Evolutionary conservation across 306 rosid species (phyloP), one percentile per base, ranked within the genome.

Genomic region (Acacia confusa): DNA sequence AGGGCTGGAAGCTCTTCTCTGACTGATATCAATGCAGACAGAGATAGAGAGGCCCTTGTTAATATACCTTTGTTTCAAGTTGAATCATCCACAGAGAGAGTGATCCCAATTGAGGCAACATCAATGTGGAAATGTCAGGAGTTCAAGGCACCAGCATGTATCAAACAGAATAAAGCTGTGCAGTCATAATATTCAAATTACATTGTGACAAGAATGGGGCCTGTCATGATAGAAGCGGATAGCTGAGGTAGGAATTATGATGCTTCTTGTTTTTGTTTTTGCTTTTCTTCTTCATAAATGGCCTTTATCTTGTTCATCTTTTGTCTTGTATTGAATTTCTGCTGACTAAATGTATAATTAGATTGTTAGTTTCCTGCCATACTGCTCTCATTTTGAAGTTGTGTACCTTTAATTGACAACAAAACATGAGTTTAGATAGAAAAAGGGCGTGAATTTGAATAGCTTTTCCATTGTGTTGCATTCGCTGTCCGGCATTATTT

Each of bases 91-190:
- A 64, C 92, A 4, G 91, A 92, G 40, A 36, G 94, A 72, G 86
- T 81, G 81, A 78, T 80, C 82, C 91, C 92, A 48, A 76, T 87
- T 44, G 94, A 91, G 85, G 87, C 96, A 45, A 69, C 92, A 52
- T 83, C 96, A 43, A 83, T 83, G 79, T 86, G 98, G 96, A 92
- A 94, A 86, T 94, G 94, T 91, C 94, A 92, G 87, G 94, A 88
- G 82, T 87, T 89, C 82, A 87, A 92, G 60, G 88, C 88, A 72
- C 90, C 92, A 8, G 88, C 86, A n/a, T 91, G 96, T 88, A 88
- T 88, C 86, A 89, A 92, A 82, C 94, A 84, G 40, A 90, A 90
- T 82, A 90, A 92, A 86, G 93, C 86, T 70, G 82, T 89, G 91
- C 97, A 89, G 86, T 92, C 92, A 79, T 94, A 85, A 81, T 76